Base-by-base conservation (phyloP, 2,329 filamentous ascomycete species). In the Botrytis fragariae region DNA sequence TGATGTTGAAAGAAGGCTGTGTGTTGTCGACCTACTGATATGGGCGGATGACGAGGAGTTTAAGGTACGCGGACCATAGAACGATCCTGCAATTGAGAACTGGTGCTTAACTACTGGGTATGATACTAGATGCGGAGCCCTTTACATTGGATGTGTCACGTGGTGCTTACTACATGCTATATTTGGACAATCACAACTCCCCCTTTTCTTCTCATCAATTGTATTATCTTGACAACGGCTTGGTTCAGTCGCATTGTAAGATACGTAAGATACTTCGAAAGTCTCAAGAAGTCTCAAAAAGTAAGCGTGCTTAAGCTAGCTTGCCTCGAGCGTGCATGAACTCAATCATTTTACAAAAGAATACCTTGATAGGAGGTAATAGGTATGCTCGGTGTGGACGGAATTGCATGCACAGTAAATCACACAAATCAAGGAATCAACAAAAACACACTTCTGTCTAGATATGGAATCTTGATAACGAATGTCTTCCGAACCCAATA, bases 61-160 rank as follows among this genome's bases (percentile, higher is more conserved):
- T 29, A 42, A 42, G 65, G 65, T 57, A 68, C 65, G 65, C 65
- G 65, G 65, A 20, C 65, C 65, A 68, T 42, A 68, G 37, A 68
- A 68, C 65, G 65, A 57, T 68, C 65, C 48, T 68, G 65, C 64
- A 29, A 67, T 65, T n/a, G 44, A 54, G 20, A 67, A 25, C 16
- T 64, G 61, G n/a, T 44, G 42, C 39, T 54, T 18, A 9, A 18
- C 51, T 29, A 29, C 51, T 54, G 16, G 51, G n/a, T 29, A 29
- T 29, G 7, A 18, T 67, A 51, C 45, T 18, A 57, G 48, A 51
- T 54, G 45, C 64, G 48, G 35, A 68, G 14, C n/a, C n/a, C 39
- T 42, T 35, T 39, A 42, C 45, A 42, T 29, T 39, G 5, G 51
- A 5, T 4, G 3, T 12, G 39, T 68, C 65, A 68, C 65, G 65